Evolutionary conservation across 257 asterid genomes (phyloP).

Genomic region (Solanum ossicruentum): DNA sequence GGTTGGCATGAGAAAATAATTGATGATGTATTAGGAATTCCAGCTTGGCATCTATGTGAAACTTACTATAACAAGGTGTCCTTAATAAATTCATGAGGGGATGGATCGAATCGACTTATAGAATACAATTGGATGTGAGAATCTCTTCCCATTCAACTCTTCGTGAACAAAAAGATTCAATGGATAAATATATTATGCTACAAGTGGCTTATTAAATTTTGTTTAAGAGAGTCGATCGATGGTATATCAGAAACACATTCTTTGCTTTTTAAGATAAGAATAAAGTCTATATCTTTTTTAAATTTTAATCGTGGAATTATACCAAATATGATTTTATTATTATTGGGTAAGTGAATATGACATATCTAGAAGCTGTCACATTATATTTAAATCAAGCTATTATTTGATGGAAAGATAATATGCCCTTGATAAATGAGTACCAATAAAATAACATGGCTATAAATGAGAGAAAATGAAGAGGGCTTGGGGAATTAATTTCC

Average conservation of each 20-base stretch:
- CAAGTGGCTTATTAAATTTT: neutral
- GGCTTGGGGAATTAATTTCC: neutral
- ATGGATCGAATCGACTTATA: neutral
- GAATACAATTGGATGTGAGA: accelerated
- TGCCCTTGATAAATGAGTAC: neutral
- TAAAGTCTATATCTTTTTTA: too few relatives aligned
- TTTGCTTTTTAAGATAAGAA: too few relatives aligned
- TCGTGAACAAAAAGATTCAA: too few relatives aligned
- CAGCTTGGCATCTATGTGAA: conserved; percentile 21
- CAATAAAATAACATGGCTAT: neutral
- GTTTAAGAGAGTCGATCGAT: neutral
- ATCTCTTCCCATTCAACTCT: too few relatives aligned
- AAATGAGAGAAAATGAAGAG: neutral
- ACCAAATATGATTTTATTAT: neutral
- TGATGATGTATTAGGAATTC: conserved; percentile 28
- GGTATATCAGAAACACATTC: neutral
- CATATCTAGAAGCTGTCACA: neutral
- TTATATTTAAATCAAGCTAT: neutral
- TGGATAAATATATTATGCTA: neutral
- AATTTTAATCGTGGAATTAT: neutral
- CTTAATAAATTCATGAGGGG: too few relatives aligned
- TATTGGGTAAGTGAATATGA: neutral
- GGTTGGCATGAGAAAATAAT: conserved; percentile 40
- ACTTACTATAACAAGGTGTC: neutral
- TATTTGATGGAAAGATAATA: neutral